Evolutionary conservation across 768 basidiomycete genomes (phyloP).

Genomic region (Podaxis rugospora): DNA sequence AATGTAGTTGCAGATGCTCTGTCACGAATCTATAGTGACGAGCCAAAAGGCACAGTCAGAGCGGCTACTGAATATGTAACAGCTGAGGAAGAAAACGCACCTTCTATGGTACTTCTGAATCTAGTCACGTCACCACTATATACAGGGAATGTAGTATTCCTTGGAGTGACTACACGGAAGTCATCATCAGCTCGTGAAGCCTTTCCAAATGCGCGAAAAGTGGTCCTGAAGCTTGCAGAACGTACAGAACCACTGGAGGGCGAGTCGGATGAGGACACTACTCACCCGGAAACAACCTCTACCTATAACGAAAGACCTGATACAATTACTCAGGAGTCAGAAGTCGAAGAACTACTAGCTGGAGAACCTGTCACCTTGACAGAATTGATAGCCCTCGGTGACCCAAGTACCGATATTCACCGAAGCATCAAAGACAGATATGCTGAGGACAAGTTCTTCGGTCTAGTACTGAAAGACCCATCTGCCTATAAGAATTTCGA

Average conservation of each 20-base stretch:
- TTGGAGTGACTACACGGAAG: too few relatives aligned
- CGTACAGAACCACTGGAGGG: background rate
- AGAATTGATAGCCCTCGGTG: background rate
- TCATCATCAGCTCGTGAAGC: background rate
- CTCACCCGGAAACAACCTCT: background rate
- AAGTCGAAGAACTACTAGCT: background rate
- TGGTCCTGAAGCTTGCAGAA: background rate
- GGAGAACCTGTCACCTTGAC: background rate
- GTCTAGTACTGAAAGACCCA: background rate
- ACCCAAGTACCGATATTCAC: background rate
- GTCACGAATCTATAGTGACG: background rate
- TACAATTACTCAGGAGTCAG: background rate
- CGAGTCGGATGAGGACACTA: background rate
- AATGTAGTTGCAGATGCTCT: constrained; percentile 27
- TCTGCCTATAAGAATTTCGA: background rate
- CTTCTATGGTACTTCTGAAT: background rate
- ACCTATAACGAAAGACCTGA: background rate
- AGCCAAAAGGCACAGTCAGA: background rate
- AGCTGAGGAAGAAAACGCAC: background rate
- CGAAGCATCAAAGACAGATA: background rate
- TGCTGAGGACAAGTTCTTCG: background rate
- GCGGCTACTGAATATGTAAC: background rate
- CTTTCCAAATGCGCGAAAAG: background rate
- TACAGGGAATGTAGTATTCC: background rate
- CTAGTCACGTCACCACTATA: background rate